Evolutionary conservation across 768 basidiomycete genomes (phyloP), one percentile per base, ranked within the genome.

Genomic region (Leccinum fibrillosum): DNA sequence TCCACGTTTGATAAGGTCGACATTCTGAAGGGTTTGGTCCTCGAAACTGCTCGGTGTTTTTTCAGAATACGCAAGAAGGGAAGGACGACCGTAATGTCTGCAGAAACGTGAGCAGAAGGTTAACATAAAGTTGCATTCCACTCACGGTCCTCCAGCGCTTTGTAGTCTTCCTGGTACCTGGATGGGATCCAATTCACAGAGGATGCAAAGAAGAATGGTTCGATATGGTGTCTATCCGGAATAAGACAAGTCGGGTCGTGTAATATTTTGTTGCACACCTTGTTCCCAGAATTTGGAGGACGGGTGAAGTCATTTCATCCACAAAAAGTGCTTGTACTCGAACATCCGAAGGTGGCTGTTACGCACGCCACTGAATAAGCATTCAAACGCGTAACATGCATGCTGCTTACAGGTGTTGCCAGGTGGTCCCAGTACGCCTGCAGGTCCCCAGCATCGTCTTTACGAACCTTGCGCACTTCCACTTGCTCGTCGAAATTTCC

Each of bases 161-260:
- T 62, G 8, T 64, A 49, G 19, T 73, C 72, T 65, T 79, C 77
- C 61, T 73, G 75, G 58, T 77, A 79, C 49, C 75, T 73, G 1
- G 76, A 74, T 1, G 78, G 76, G 35, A 75, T 78, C 69, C 75
- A 72, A 57, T 77, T 76, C 13, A 72, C 42, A 1, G 78, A 77
- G 1, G 76, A 77, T 7, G 76, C 73, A 48, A 77, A 79, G 61
- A 76, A 80, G 60, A 78, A 77, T 1, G 78, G 77, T 60, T 79
- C 78, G 28, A 79, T 61, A 52, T 74, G 72, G 58, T 73, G 77
- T 58, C 79, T 80, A 39, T 8, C 12, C 9, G 4, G 34, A 25
- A 47, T 56, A 9, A 71, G 56, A 62, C 39, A 5, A 10, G 4
- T 32, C 19, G 6, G 12, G 6, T 7, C 2, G 5, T 17, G 19